These are phyloP conservation scores for Verticillium klebahnii DNA, from an alignment of 2,329 filamentous ascomycete species.

Conservation along the genomic window DNA sequence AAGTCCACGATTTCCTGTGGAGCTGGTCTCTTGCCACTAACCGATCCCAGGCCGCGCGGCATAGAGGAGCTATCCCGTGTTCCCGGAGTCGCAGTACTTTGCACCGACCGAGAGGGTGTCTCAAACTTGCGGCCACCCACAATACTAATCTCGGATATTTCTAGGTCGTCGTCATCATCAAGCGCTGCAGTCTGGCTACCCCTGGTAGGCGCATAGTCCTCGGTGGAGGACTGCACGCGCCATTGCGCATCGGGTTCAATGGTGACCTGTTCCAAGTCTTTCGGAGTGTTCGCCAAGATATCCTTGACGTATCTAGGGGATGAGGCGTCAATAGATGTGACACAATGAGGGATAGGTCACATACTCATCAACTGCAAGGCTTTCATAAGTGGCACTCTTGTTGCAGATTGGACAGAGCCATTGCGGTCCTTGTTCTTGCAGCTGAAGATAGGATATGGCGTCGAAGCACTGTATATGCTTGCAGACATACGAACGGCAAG, in stretches of 20 bases:
- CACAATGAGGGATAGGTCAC: slow-evolving; percentile 20
- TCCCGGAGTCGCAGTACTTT: slow-evolving; percentile 31
- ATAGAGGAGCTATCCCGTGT: slow-evolving; percentile 29
- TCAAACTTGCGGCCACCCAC: slow-evolving; percentile 27
- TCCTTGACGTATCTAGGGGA: slow-evolving; percentile 71
- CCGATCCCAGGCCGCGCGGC: slow-evolving; percentile 27
- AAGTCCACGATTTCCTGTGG: slow-evolving; percentile 52
- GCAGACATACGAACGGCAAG: slow-evolving; percentile 75
- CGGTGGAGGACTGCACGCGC: slow-evolving; percentile 39
- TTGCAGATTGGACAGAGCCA: slow-evolving; percentile 97
- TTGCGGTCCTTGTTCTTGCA: slow-evolving; percentile 93
- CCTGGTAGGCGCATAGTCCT: slow-evolving; percentile 14
- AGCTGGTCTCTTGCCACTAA: slow-evolving; percentile 42
- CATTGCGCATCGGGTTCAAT: slow-evolving; percentile 86
- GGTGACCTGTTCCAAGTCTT: slow-evolving; percentile 74
- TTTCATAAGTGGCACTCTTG: slow-evolving; percentile 74
- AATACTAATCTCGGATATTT: slow-evolving; percentile 39
- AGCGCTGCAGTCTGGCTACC: background rate
- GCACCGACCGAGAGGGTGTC: slow-evolving; percentile 29
- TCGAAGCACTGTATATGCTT: slow-evolving; percentile 95
- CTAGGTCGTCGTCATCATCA: slow-evolving; percentile 46
- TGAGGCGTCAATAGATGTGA: slow-evolving; percentile 10
- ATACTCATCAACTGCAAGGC: slow-evolving; percentile 81
- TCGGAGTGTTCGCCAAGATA: slow-evolving; percentile 71
- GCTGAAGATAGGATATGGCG: slow-evolving; percentile 81